Conservation (phyloP, 2,329 filamentous ascomycete genomes). For the Fusarium sp. region DNA sequence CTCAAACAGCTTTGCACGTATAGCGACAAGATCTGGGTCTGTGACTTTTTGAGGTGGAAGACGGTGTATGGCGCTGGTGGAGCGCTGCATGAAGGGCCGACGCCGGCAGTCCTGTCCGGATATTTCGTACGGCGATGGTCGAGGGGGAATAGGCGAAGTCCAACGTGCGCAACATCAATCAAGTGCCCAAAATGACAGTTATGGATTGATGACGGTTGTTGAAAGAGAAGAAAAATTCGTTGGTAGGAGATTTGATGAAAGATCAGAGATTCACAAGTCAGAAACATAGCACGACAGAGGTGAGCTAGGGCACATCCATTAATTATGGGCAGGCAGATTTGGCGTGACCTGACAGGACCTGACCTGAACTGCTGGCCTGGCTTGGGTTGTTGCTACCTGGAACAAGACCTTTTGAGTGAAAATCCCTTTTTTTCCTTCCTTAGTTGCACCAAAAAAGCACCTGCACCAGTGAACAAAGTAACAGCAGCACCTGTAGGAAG, state of each 20-base stretch:
- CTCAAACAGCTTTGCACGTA: slow-evolving; percentile 19
- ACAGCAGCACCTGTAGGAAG: slow-evolving; percentile 12
- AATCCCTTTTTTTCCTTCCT: slow-evolving; percentile 8
- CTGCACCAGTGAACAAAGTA: neutral
- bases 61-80: slow-evolving; percentile 12
- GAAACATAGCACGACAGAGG: slow-evolving; percentile 19
- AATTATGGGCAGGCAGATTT: slow-evolving; percentile 36
- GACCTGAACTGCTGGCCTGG: neutral
- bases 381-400: neutral
- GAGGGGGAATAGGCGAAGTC: neutral
- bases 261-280: slow-evolving; percentile 16
- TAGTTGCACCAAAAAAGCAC: neutral
- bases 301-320: slow-evolving; percentile 24
- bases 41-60: slow-evolving; percentile 24
- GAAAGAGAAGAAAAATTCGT: neutral
- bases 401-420: slow-evolving; percentile 12
- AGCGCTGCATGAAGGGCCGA: slow-evolving; percentile 31
- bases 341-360: slow-evolving; percentile 11
- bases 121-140: neutral
- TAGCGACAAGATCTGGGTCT: slow-evolving; percentile 31
- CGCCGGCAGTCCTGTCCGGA: slow-evolving; percentile 5
- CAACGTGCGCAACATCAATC: slow-evolving; percentile 21
- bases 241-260: slow-evolving; percentile 12
- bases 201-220: neutral
- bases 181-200: slow-evolving; percentile 17